A percentile compares a stretch with the other conserved stretches of the same genome.
These are phyloP conservation scores for Tylopilus plumbeoviolaceoides DNA, from an alignment of 768 basidiomycete genomes.

Conservation along the genomic window DNA sequence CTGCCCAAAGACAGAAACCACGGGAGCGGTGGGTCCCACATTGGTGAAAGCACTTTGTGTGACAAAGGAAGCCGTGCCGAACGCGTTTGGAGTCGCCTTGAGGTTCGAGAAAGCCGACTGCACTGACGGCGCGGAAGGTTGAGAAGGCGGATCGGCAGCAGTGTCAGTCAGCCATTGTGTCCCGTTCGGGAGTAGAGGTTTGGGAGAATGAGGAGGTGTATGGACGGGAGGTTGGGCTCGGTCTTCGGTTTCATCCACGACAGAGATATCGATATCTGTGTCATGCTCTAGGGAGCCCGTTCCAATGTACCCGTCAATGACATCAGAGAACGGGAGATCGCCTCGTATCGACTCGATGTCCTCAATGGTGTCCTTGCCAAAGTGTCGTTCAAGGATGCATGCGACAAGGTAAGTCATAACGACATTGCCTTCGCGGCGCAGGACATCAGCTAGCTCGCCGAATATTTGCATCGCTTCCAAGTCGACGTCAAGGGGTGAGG, in stretches of 20 bases:
- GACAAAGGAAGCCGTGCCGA: constrained; percentile 26
- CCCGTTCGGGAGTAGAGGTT: constrained; percentile 24
- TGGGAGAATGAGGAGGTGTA: constrained; percentile 1
- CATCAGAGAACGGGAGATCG: constrained; percentile 50
- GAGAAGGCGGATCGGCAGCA: constrained; percentile 10
- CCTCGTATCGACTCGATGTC: constrained; percentile 66
- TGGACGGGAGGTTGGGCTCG: constrained; percentile 4
- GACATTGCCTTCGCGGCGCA: constrained; percentile 60
- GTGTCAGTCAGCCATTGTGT: constrained; percentile 33
- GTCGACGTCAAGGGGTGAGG: constrained; percentile 60
- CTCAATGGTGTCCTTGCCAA: constrained; percentile 76
- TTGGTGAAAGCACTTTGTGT: constrained; percentile 5
- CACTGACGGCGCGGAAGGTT: constrained; percentile 9
- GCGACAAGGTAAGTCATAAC: constrained; percentile 85
- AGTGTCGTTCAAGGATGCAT: constrained; percentile 83
- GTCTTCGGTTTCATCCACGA: constrained; percentile 20
- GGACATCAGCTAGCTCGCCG: constrained; percentile 52
- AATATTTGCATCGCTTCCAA: constrained; percentile 63
- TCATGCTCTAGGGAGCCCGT: constrained; percentile 23
- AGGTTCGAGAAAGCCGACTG: constrained; percentile 36
- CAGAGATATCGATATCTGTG: constrained; percentile 24
- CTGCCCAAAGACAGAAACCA: constrained; percentile 8
- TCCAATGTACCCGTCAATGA: constrained; percentile 61
- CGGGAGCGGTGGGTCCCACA: not conserved
- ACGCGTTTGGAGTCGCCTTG: constrained; percentile 31